Base-by-base conservation (phyloP, 129 eudicot species). In the Lactuca sativa region DNA sequence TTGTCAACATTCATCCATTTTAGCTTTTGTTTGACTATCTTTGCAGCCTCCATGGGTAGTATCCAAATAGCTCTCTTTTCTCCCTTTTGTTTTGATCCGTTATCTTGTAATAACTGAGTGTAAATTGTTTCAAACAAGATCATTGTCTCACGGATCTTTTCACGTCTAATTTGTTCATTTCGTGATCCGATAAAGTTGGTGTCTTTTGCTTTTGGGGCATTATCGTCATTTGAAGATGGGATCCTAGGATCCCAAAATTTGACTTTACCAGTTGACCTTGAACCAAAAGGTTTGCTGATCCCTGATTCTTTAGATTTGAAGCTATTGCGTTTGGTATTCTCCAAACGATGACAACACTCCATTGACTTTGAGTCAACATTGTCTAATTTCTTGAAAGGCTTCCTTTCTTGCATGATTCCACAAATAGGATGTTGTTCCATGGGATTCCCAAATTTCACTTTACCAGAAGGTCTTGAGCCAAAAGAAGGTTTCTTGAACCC, bases 81-180 rank as follows among this genome's bases (percentile, higher is more conserved):
- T 9, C 10, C 77, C 54, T 58, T 64, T 4, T 74, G 18, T 15
- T 69, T 51, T 43, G n/a, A 60, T 55, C 38, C 25, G 37, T 70
- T 52, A 3, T 18, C 32, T 55, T 49, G 18, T 4, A 5, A 7
- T 55, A 82, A 47, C 0, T 9, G 51, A 59, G 54, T 6, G 56
- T 21, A 11, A 18, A 64, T 21, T 48, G 74, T 32, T 3, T 77
- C 65, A 49, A 74, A 88, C 30, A 65, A 17, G 40, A 16, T 56
- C 62, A 84, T 68, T 69, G 81, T 74, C 53, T 80, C 78, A 53
- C 49, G 12, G 56, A 84, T 80, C 64, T 71, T 77, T 3, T 38
- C 37, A 5, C 75, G 83, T 61, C 33, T 34, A 5, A 16, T 17
- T 31, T 21, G 56, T 48, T 70, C 73, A 31, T 47, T 66, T 25